Evolutionary conservation across 1,284 basidiomycete species (phyloP).

Genomic region (Rhizoctonia solani): DNA sequence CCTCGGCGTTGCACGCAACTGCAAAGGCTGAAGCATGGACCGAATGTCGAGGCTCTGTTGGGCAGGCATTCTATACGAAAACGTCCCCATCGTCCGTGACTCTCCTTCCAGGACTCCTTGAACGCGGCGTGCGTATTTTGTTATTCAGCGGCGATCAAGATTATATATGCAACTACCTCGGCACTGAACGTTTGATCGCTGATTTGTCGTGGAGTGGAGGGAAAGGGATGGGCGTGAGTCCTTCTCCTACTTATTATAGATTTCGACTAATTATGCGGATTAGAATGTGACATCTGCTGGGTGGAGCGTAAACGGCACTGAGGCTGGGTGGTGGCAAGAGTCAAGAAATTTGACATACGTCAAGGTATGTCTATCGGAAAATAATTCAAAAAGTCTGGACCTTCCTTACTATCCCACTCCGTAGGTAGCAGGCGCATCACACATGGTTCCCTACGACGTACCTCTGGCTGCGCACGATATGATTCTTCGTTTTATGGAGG

Average conservation of each 20-base stretch:
- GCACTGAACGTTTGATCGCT: constrained; percentile 84
- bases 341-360: constrained; percentile 93
- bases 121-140: constrained; percentile 76
- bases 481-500: constrained; percentile 94
- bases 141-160: constrained; percentile 96
- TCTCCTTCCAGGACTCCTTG: constrained; percentile 78
- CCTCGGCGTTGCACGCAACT: constrained; percentile 79
- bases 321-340: constrained; percentile 89
- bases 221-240: constrained; percentile 79
- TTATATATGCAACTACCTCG: constrained; percentile 94
- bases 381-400: neutral
- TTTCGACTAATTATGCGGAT: neutral
- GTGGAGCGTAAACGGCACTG: constrained; percentile 79
- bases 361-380: constrained; percentile 57
- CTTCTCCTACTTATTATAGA: constrained; percentile 1
- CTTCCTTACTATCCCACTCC: neutral
- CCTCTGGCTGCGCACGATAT: constrained; percentile 93
- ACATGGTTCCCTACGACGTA: constrained; percentile 93
- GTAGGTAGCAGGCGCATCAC: constrained; percentile 85
- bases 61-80: constrained; percentile 61
- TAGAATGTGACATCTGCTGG: constrained; percentile 71
- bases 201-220: constrained; percentile 83
- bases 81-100: constrained; percentile 72
- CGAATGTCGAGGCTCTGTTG: constrained; percentile 81
- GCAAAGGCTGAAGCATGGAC: constrained; percentile 82